A percentile compares a stretch with the other conserved stretches of the same genome.
phyloP scores from a whole-genome alignment of 805 yeast species.

The Candida manassasensis region DNA sequence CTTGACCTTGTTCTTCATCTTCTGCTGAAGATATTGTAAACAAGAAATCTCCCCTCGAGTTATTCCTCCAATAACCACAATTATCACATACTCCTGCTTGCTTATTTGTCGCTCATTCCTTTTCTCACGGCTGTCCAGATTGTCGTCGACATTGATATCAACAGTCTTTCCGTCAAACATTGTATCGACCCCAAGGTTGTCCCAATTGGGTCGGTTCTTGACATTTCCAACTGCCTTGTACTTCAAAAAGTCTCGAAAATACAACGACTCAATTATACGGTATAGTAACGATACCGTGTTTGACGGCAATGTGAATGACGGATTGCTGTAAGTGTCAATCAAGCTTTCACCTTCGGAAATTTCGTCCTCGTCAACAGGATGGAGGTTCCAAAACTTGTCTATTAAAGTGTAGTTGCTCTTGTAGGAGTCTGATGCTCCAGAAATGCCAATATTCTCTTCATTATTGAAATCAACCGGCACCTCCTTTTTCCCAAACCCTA shows the following conservation, averaged over 20 bases:
- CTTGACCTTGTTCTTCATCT: constrained; percentile 22
- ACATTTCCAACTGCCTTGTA: constrained; percentile 36
- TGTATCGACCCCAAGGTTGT: constrained; percentile 35
- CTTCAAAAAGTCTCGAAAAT: constrained; percentile 48
- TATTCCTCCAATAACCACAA: constrained; percentile 76
- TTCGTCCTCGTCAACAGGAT: constrained; percentile 36
- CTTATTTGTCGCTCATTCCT: constrained; percentile 11
- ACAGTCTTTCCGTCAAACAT: constrained; percentile 38
- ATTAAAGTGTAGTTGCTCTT: constrained; percentile 34
- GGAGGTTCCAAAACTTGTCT: constrained; percentile 43
- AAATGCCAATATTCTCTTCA: constrained; percentile 23
- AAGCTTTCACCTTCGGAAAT: constrained; percentile 11
- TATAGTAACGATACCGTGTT: constrained; percentile 68
- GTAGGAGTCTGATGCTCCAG: constrained; percentile 26
- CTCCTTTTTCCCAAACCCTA: constrained; percentile 10
- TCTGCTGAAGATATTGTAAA: constrained; percentile 54
- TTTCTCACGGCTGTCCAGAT: constrained; percentile 14
- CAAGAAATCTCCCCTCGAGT: constrained; percentile 82
- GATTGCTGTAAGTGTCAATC: constrained; percentile 38
- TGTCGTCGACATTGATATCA: constrained; percentile 32
- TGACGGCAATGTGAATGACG: constrained; percentile 72
- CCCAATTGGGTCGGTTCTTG: constrained; percentile 41
- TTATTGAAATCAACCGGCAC: constrained; percentile 8
- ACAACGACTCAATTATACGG: constrained; percentile 66
- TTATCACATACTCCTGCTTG: constrained; percentile 26